Evolutionary conservation across 1,139 yeast species (phyloP).

Genomic region (Kodamaea anthophila): DNA sequence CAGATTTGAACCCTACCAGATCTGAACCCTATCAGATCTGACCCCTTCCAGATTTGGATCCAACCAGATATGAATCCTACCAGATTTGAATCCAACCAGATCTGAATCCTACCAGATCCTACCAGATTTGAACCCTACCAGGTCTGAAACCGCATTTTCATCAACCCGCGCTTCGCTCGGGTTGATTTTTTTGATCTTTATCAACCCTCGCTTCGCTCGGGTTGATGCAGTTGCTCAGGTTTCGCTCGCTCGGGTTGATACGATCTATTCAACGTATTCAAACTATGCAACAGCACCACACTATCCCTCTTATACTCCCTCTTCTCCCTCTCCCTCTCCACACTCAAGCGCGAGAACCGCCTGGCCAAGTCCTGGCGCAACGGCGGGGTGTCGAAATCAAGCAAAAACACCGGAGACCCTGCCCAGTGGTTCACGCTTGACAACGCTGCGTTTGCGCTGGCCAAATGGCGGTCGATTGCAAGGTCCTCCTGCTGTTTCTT

Average conservation of each 20-base stretch:
- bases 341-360: conserved; percentile 44
- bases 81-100: too few relatives aligned
- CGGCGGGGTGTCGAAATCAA: too few relatives aligned
- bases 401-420: conserved; percentile 43
- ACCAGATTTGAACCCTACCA: too few relatives aligned
- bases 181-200: neutral
- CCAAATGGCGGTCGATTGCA: conserved; percentile 2
- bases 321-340: conserved; percentile 32
- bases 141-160: too few relatives aligned
- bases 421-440: conserved; percentile 50
- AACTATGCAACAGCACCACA: conserved; percentile 35
- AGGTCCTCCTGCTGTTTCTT: conserved; percentile 5
- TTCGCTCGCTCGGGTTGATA: neutral
- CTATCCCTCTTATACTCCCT: conserved; percentile 27
- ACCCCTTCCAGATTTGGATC: too few relatives aligned
- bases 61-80: too few relatives aligned
- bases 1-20: too few relatives aligned
- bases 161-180: neutral
- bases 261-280: conserved; percentile 37
- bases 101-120: too few relatives aligned
- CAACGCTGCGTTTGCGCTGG: conserved; percentile 8
- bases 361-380: conserved; percentile 23
- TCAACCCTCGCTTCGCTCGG: neutral
- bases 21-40: too few relatives aligned
- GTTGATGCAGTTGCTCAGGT: neutral